Percentiles rank a stretch among this genome's conserved stretches.
Conservation (phyloP, 345 rosid genomes). For the Rhizophora mangle region DNA sequence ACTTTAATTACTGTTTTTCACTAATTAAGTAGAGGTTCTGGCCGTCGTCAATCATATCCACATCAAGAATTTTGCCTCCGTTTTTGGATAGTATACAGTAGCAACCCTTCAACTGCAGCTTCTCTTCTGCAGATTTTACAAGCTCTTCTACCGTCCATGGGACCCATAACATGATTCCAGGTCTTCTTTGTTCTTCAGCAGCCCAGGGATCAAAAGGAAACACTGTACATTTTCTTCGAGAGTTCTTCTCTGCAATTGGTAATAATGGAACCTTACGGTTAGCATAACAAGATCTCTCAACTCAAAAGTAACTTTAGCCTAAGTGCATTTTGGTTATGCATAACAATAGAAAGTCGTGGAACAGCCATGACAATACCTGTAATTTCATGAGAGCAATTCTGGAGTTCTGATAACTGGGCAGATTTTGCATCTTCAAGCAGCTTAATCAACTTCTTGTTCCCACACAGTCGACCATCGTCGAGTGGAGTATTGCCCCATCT, state of each 20-base stretch:
- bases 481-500: constrained; percentile 93
- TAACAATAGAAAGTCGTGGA: background rate
- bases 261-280: background rate
- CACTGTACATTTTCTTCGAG: constrained; percentile 61
- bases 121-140: constrained; percentile 43
- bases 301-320: background rate
- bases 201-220: constrained; percentile 69
- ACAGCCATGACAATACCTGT: constrained; percentile 42
- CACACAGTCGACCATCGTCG: constrained; percentile 64
- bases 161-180: constrained; percentile 71
- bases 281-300: background rate
- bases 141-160: constrained; percentile 55
- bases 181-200: constrained; percentile 40
- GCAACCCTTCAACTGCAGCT: constrained; percentile 40
- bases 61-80: constrained; percentile 61
- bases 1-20: constrained; percentile 26
- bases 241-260: constrained; percentile 37
- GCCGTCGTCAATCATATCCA: constrained; percentile 64
- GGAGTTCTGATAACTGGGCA: constrained; percentile 37
- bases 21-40: constrained; percentile 61
- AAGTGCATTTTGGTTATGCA: background rate
- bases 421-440: constrained; percentile 67
- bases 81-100: constrained; percentile 59
- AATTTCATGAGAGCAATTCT: constrained; percentile 28
- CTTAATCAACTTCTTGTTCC: constrained; percentile 79